Conservation (phyloP, 331 rosid genomes). For the Acacia concinna region DNA sequence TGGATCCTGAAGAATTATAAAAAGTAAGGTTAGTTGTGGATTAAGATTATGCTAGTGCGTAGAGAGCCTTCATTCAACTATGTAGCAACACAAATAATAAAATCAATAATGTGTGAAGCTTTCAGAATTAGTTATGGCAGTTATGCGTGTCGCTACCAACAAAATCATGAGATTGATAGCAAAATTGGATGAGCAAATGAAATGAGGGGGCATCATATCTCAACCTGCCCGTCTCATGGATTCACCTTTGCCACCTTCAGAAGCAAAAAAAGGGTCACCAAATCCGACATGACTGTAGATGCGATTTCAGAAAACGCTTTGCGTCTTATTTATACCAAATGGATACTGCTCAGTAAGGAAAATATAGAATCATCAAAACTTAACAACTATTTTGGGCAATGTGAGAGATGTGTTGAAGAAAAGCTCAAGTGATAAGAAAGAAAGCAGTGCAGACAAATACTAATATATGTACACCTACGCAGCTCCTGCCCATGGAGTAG, state of each 20-base stretch:
- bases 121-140: conserved; percentile 25
- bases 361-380: neutral
- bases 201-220: conserved; percentile 7
- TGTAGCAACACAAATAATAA: neutral
- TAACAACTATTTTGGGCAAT: neutral
- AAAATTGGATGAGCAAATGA: conserved; percentile 17
- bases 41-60: neutral
- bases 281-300: conserved; percentile 7
- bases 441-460: neutral
- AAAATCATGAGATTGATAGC: conserved; percentile 13
- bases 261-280: conserved; percentile 20
- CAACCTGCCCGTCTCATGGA: neutral
- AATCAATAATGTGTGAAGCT: neutral
- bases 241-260: conserved; percentile 14
- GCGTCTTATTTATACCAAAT: too few species aligned
- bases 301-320: neutral
- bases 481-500: neutral
- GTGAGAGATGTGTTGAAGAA: neutral
- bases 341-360: neutral
- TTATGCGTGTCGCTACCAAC: neutral
- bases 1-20: neutral
- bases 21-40: neutral
- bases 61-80: neutral
- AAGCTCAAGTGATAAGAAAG: neutral
- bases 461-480: neutral